phyloP scores from a whole-genome alignment of 169 alveolate species.

The Theileria sp. region DNA sequence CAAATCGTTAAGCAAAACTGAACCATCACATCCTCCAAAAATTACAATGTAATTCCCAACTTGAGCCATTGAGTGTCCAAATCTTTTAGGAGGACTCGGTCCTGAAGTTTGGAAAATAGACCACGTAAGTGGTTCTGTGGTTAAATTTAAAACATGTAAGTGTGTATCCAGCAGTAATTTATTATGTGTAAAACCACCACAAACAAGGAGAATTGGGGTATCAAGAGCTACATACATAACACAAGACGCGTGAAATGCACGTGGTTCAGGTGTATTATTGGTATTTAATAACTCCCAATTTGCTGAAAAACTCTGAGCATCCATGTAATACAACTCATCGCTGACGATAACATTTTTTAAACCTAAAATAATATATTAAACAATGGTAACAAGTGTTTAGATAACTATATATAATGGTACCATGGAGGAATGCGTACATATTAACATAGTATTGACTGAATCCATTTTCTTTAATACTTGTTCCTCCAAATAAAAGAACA shows the following conservation, averaged over 20 bases:
- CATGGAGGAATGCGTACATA: neutral
- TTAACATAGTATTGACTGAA: neutral
- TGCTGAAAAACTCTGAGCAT: neutral
- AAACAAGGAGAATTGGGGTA: slow-evolving; percentile 42
- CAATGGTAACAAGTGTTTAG: too few species aligned
- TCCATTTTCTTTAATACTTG: slow-evolving; percentile 1
- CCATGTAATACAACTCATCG: slow-evolving; percentile 20
- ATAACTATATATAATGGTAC: neutral
- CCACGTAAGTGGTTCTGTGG: slow-evolving; percentile 12
- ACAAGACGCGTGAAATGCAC: slow-evolving; percentile 67
- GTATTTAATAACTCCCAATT: slow-evolving; percentile 33
- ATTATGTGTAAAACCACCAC: slow-evolving; percentile 49
- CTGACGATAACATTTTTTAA: slow-evolving; percentile 27
- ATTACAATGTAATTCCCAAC: slow-evolving; percentile 39
- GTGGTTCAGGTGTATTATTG: slow-evolving; percentile 30
- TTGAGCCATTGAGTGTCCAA: slow-evolving; percentile 59
- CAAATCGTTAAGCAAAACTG: slow-evolving; percentile 34
- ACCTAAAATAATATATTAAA: slow-evolving; percentile 1
- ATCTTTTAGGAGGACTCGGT: slow-evolving; percentile 29
- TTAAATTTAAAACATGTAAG: slow-evolving; percentile 30
- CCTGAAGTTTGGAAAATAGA: slow-evolving; percentile 19
- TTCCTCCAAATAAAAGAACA: slow-evolving; percentile 25
- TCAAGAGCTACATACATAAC: slow-evolving; percentile 36
- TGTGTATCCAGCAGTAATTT: slow-evolving; percentile 23
- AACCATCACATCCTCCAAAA: slow-evolving; percentile 59